A percentile compares a stretch with the other conserved stretches of the same genome.
phyloP scores from a whole-genome alignment of 2,329 filamentous ascomycete genomes.

The Cladorrhinum sp. region DNA sequence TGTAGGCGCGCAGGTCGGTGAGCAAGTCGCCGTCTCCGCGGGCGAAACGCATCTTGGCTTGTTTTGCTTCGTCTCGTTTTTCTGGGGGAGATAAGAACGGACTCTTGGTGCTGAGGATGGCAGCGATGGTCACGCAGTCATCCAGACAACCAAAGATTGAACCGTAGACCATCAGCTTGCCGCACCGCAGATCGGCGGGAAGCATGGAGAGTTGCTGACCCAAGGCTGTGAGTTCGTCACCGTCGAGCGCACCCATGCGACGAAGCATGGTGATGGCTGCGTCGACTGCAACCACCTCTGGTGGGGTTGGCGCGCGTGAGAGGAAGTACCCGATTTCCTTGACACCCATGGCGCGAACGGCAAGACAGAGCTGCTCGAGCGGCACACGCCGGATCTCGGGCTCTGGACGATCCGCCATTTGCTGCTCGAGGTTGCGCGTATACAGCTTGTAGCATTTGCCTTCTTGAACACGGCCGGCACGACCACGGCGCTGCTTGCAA shows the following conservation, averaged over 20 bases:
- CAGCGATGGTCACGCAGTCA: constrained; percentile 81
- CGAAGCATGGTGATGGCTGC: constrained; percentile 75
- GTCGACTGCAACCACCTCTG: constrained; percentile 79
- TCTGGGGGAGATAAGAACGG: constrained; percentile 84
- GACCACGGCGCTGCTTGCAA: constrained; percentile 88
- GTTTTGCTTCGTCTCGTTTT: constrained; percentile 76
- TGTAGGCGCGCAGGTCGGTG: constrained; percentile 80
- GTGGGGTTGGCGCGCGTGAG: constrained; percentile 82
- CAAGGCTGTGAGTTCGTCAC: constrained; percentile 81
- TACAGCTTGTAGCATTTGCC: constrained; percentile 95
- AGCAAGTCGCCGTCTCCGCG: constrained; percentile 80
- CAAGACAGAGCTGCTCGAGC: constrained; percentile 89
- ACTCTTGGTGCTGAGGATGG: constrained; percentile 83
- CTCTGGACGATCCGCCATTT: constrained; percentile 85
- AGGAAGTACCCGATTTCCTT: constrained; percentile 78
- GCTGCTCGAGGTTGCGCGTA: constrained; percentile 77
- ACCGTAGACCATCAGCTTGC: constrained; percentile 93
- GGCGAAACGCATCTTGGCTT: constrained; percentile 71
- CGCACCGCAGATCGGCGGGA: constrained; percentile 86
- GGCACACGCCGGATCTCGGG: constrained; percentile 93
- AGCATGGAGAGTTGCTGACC: constrained; percentile 94
- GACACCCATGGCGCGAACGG: constrained; percentile 92
- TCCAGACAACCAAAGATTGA: constrained; percentile 91
- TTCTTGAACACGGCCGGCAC: constrained; percentile 87
- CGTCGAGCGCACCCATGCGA: constrained; percentile 85